These are phyloP conservation scores for Candida buenavistaensis DNA, from an alignment of 1,139 yeast genomes.

Conservation along the genomic window DNA sequence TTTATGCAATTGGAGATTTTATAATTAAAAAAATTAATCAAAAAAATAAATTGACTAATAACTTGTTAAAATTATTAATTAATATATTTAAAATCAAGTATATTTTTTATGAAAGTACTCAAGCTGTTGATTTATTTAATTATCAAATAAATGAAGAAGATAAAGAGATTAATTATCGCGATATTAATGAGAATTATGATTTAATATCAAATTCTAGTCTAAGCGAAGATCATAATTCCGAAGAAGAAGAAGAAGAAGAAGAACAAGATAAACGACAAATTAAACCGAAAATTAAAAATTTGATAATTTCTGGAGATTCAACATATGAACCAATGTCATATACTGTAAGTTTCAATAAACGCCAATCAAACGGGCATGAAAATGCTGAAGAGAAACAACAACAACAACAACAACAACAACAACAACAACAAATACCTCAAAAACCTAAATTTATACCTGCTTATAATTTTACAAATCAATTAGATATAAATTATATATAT, in stretches of 20 bases:
- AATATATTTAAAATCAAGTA: constrained; percentile 30
- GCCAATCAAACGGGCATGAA: constrained; percentile 14
- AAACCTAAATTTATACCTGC: constrained; percentile 5
- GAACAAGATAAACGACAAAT: constrained; percentile 12
- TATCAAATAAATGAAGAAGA: constrained; percentile 37
- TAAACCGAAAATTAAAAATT: constrained; percentile 20
- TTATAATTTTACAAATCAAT: constrained; percentile 9
- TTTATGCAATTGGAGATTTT: constrained; percentile 45
- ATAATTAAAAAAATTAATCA: constrained; percentile 24
- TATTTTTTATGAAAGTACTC: constrained; percentile 41
- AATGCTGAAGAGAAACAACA: constrained; percentile 10
- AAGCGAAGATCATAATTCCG: constrained; percentile 17
- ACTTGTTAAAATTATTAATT: constrained; percentile 25
- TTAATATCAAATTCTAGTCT: constrained; percentile 20
- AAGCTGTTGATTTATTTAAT: constrained; percentile 38
- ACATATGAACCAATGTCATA: constrained; percentile 23
- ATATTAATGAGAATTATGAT: constrained; percentile 37
- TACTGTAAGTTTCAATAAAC: constrained; percentile 24
- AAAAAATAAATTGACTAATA: constrained; percentile 13
- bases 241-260: constrained; percentile 12
- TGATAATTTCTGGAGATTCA: constrained; percentile 16
- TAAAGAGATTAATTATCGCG: constrained; percentile 30
- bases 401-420: constrained; percentile 6
- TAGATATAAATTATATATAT: constrained; percentile 29
- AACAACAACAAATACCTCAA: neutral